Conservation (phyloP, 1,284 basidiomycete genomes). For the Moesziomyces parantarcticus region DNA sequence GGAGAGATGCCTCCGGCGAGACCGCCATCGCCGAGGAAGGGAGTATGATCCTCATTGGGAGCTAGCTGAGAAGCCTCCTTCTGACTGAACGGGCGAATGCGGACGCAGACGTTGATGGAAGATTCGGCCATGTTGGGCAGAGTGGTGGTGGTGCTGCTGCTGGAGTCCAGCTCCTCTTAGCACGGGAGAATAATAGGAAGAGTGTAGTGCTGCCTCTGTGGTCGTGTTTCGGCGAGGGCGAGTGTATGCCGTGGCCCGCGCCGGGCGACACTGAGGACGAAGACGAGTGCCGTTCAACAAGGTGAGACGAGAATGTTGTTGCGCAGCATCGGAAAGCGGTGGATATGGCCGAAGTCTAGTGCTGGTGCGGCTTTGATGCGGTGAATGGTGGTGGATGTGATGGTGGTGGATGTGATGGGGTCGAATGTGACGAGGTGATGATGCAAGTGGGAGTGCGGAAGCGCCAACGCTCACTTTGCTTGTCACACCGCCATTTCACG, state of each 20-base stretch:
- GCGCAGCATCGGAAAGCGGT: too few species aligned
- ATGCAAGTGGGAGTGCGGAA: conserved; percentile 13
- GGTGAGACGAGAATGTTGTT: too few species aligned
- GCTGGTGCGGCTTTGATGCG: not conserved
- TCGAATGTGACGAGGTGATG: not conserved
- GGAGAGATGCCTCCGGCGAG: conserved; percentile 57
- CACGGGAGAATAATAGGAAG: not conserved
- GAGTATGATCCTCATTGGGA: conserved; percentile 54
- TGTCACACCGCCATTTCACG: not conserved
- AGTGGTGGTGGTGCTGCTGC: not conserved
- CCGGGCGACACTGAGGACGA: too few species aligned
- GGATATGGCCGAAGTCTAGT: not conserved
- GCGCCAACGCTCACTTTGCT: not conserved
- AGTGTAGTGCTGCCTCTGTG: too few species aligned
- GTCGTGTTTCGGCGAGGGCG: too few species aligned
- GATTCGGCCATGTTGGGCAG: conserved; percentile 32
- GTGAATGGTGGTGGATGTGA: conserved; percentile 5
- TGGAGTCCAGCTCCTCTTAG: conserved; percentile 21
- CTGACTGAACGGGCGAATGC: conserved; percentile 65
- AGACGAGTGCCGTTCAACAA: too few species aligned
- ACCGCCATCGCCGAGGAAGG: conserved; percentile 67
- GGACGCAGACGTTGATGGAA: conserved; percentile 56
- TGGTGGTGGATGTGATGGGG: not conserved
- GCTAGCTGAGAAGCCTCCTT: conserved; percentile 60
- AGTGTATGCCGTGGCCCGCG: not conserved